A percentile compares a stretch with the other conserved stretches of the same genome.
phyloP scores from a whole-genome alignment of 2,329 filamentous ascomycete genomes.

The Scedosporium boydii region DNA sequence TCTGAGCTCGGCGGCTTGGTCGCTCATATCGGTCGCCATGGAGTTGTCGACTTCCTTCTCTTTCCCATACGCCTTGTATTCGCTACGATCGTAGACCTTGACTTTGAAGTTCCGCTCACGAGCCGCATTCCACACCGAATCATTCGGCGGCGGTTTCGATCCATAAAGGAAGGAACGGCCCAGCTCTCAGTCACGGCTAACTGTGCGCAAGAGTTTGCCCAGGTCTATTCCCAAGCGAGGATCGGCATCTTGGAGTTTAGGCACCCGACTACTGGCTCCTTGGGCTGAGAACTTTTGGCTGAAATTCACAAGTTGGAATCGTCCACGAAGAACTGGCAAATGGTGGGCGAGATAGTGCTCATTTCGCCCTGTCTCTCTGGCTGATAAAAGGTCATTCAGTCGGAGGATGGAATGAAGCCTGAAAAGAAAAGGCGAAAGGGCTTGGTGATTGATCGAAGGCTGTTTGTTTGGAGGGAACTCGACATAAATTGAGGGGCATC shows the following conservation, averaged over 20 bases:
- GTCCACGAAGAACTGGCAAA: conserved; percentile 16
- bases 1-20: conserved; percentile 10
- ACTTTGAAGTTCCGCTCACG: conserved; percentile 10
- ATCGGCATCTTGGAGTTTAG: conserved; percentile 15
- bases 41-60: conserved; percentile 19
- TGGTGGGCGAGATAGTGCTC: no score
- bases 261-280: conserved; percentile 11
- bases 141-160: conserved; percentile 16
- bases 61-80: conserved; percentile 8
- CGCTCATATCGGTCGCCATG: conserved; percentile 14
- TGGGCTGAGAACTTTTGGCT: conserved; percentile 15
- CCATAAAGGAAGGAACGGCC: conserved; percentile 14
- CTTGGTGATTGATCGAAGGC: no score
- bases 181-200: conserved; percentile 11
- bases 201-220: conserved; percentile 10
- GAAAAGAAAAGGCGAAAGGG: no score
- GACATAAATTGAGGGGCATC: no score
- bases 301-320: conserved; percentile 17
- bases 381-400: no score
- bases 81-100: conserved; percentile 12
- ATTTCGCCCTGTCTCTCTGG: no score
- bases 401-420: no score
- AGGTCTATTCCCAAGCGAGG: conserved; percentile 14
- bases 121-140: conserved; percentile 14
- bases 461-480: no score